phyloP scores from a whole-genome alignment of 2,329 filamentous ascomycete genomes.

The Sporothrix inflata region DNA sequence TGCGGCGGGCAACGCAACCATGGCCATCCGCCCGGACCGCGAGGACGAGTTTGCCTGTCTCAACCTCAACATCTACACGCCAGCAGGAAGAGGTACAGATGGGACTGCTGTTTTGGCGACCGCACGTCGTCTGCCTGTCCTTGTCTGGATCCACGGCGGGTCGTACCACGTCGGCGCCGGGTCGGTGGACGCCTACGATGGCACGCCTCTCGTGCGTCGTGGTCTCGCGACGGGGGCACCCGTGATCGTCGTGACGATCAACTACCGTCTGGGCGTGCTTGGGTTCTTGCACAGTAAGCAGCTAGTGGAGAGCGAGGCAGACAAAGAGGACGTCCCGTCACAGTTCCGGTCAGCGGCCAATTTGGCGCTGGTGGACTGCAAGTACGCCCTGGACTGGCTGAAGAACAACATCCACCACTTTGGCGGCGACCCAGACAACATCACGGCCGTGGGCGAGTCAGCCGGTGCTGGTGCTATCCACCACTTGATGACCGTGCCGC shows the following conservation, averaged over 20 bases:
- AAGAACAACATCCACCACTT: constrained; percentile 14
- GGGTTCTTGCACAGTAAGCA: constrained; percentile 23
- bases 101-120: background rate
- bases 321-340: background rate
- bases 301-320: background rate
- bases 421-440: constrained; percentile 23
- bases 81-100: background rate
- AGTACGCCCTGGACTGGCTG: constrained; percentile 23
- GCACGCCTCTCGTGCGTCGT: background rate
- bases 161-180: constrained; percentile 20
- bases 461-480: constrained; percentile 23
- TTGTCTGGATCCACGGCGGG: constrained; percentile 25
- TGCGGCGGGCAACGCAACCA: background rate
- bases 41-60: constrained; percentile 26
- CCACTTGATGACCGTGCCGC: constrained; percentile 8
- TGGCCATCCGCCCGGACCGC: background rate
- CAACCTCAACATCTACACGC: constrained; percentile 24
- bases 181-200: constrained; percentile 23
- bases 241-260: constrained; percentile 26
- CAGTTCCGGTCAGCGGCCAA: constrained; percentile 21
- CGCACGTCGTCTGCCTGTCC: background rate
- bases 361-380: constrained; percentile 15
- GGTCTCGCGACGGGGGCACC: background rate
- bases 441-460: constrained; percentile 23
- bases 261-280: constrained; percentile 23